phyloP scores from a whole-genome alignment of 768 basidiomycete genomes.

The Boletus rubroflammeus region DNA sequence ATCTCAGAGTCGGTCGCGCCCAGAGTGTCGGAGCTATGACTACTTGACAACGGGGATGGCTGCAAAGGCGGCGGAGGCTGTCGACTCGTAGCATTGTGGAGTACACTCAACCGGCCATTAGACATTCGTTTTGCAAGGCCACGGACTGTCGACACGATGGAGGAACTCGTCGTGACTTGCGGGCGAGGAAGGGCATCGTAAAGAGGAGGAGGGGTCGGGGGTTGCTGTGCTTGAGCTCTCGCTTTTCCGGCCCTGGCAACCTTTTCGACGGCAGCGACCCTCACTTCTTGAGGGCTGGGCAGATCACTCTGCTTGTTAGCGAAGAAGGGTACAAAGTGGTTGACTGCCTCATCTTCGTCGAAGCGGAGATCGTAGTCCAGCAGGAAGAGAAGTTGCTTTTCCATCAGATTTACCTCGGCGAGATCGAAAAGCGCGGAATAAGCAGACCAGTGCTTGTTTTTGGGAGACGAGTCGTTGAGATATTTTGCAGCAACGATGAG shows the following conservation, averaged over 20 bases:
- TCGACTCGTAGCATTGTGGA: constrained; percentile 16
- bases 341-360: constrained; percentile 74
- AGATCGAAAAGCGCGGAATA: constrained; percentile 76
- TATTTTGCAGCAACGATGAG: constrained; percentile 97
- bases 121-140: constrained; percentile 58
- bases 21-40: constrained; percentile 42
- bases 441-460: constrained; percentile 90
- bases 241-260: constrained; percentile 53
- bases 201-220: constrained; percentile 42
- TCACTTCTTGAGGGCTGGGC: constrained; percentile 38
- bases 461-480: constrained; percentile 93
- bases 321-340: constrained; percentile 70
- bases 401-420: constrained; percentile 91
- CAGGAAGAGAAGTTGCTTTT: constrained; percentile 89
- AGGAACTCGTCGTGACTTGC: constrained; percentile 26
- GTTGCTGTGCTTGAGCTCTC: constrained; percentile 46
- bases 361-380: constrained; percentile 93
- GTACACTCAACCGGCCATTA: constrained; percentile 34
- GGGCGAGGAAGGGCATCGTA: constrained; percentile 32
- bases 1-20: constrained; percentile 54
- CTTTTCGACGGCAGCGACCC: constrained; percentile 51
- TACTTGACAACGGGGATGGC: constrained; percentile 34
- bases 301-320: constrained; percentile 13
- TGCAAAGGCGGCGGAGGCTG: constrained; percentile 17
- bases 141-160: constrained; percentile 53